Conservation (phyloP, 192 early-diverging fungal genomes). For the Backusella tuberculispora region DNA sequence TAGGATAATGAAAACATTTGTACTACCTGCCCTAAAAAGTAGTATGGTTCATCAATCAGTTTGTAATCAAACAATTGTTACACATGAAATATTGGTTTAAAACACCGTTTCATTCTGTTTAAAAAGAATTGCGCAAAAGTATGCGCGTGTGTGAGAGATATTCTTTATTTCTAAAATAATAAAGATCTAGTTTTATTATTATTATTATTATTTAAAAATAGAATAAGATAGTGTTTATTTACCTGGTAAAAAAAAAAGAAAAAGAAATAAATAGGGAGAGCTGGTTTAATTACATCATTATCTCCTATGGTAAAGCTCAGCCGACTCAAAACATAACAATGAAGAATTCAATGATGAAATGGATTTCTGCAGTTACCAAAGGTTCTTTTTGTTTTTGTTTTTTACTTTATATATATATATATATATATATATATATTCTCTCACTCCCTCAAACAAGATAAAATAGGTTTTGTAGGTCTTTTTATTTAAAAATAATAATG, state of each 20-base stretch:
- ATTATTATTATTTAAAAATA: not conserved
- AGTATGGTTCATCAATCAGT: not conserved
- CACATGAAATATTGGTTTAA: not conserved
- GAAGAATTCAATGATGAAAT: not conserved
- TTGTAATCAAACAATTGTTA: not conserved
- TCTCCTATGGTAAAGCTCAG: not conserved
- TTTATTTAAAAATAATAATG: no score
- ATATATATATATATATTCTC: no score
- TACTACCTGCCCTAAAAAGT: not conserved
- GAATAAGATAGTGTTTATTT: not conserved
- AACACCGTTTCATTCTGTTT: not conserved
- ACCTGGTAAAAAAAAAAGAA: not conserved
- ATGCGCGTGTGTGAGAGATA: not conserved
- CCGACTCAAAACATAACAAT: conserved; percentile 8
- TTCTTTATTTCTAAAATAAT: not conserved
- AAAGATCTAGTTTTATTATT: not conserved
- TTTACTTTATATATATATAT: no score
- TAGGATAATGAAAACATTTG: conserved; percentile 7
- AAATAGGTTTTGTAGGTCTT: no score
- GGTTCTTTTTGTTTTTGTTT: no score
- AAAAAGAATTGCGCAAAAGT: not conserved
- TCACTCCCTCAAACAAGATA: no score
- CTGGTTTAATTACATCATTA: not conserved
- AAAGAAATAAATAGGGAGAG: not conserved
- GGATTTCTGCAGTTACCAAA: not conserved